Evolutionary conservation across 73 alveolate species (phyloP).

Genomic region (Paramecium pentaurelia): DNA sequence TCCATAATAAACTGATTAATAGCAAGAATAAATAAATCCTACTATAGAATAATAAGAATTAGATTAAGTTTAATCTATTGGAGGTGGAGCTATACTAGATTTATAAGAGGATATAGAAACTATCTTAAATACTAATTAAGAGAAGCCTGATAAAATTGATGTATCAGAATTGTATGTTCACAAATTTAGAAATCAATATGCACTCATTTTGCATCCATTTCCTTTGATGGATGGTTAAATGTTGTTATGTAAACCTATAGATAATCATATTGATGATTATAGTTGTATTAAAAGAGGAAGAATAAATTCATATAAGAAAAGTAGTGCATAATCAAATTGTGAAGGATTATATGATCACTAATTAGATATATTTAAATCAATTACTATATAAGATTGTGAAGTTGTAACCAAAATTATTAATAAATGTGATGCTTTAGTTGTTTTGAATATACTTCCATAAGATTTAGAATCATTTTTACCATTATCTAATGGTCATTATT

Average conservation of each 20-base stretch:
- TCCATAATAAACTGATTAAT: background rate
- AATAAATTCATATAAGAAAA: conserved; percentile 6
- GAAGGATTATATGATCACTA: conserved; percentile 24
- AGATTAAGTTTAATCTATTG: background rate
- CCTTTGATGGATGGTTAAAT: conserved; percentile 36
- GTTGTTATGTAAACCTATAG: background rate
- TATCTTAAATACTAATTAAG: background rate
- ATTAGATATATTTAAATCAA: conserved; percentile 8
- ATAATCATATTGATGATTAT: background rate
- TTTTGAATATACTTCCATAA: conserved; percentile 22
- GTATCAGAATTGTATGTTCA: background rate
- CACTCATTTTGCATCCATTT: conserved; percentile 5
- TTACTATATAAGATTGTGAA: background rate
- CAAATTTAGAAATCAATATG: conserved; percentile 14
- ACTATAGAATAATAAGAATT: background rate
- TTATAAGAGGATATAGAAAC: background rate
- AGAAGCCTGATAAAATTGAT: conserved; percentile 3
- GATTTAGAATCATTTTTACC: conserved; percentile 38
- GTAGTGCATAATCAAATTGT: background rate
- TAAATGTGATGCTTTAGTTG: conserved; percentile 24
- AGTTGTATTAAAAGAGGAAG: conserved; percentile 33
- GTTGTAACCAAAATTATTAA: background rate
- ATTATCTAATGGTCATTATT: background rate
- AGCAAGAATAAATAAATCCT: background rate
- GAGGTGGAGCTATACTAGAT: background rate